Percentiles rank a stretch among this genome's conserved stretches.
Evolutionary conservation across 345 rosid genomes (phyloP).

Genomic region (Anastatica hierochuntica): DNA sequence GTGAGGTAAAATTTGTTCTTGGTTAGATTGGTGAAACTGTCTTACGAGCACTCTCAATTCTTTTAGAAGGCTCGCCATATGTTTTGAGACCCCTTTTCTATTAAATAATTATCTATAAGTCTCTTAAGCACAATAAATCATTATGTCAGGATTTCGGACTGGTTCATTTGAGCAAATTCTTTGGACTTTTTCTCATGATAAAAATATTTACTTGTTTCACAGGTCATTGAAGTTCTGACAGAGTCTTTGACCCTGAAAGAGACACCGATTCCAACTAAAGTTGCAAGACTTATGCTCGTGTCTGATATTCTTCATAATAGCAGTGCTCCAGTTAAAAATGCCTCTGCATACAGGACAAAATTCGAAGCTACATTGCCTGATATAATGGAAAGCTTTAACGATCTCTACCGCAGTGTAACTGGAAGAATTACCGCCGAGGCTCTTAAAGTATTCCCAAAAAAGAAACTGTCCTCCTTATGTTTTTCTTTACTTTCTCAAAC

Average conservation of each 20-base stretch:
- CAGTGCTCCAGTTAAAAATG: conserved; percentile 97
- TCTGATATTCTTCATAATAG: conserved; percentile 76
- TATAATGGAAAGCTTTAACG: conserved; percentile 98
- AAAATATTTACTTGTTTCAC: conserved; percentile 20
- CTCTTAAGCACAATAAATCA: too few species aligned
- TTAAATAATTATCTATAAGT: too few species aligned
- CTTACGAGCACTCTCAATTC: conserved; percentile 35
- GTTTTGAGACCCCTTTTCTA: too few species aligned
- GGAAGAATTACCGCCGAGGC: conserved; percentile 99
- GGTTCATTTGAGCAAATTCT: too few species aligned
- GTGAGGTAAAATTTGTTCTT: conserved; percentile 52
- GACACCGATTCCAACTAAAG: conserved; percentile 94
- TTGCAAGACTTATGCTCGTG: conserved; percentile 54
- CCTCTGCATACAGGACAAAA: conserved; percentile 97
- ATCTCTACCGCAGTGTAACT: conserved; percentile 80
- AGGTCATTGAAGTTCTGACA: conserved; percentile 95
- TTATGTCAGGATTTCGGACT: too few species aligned
- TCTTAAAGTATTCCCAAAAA: conserved; percentile 50
- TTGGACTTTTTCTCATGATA: too few species aligned
- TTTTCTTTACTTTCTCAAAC: neutral
- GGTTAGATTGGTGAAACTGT: conserved; percentile 28
- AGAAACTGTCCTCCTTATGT: neutral
- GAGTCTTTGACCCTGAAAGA: conserved; percentile 94
- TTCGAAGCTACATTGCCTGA: conserved; percentile 89
- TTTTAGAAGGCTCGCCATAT: neutral